Evolutionary conservation across 352 stramenopile genomes (phyloP), one percentile per base, ranked within the genome.

Genomic region (Phytopythium montanum): DNA sequence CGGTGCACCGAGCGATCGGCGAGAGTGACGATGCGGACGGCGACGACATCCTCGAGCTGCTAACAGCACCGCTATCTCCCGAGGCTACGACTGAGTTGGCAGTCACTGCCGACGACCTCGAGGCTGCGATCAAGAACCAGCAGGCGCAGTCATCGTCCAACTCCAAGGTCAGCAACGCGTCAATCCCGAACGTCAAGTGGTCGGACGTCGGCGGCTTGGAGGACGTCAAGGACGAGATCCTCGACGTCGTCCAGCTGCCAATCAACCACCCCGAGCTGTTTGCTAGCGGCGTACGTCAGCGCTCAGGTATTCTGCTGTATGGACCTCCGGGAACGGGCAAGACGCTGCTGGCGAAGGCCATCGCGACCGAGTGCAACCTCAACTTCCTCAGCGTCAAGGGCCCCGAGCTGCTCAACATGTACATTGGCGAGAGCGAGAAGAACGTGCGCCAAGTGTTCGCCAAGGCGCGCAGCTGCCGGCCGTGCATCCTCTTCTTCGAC

Each of bases 121-220:
- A 87, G 45, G 61, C 70, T 12, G 72, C 84, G 14, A 72, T 86
- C n/a, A 72, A 90, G 53, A 75, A 70, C 29, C 82, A 90, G 54
- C 77, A 90, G 61, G 75, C 81, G 16, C 79, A 83, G 45, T 81
- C 77, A 14, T 92, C 82, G 8, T 74, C 78, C 3, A 56, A 56
- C 36, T 74, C 79, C 6, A 87, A 83, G 42, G 76, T 87, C 34
- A 75, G 82, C 36, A 85, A 80, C 34, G 75, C 75, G 3, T 87
- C 76, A 5, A 95, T 95, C 61, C 97, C 98, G 10, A 97, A 99
- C 65, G 92, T 99, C 16, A 98, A 95, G 54, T 99, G 97, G 97
- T 89, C 93, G 51, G 97, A 99, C 69, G 97, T 99, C 55, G 98
- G 97, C 62, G 98, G 97, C 45, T 75, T 99, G 14, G 97, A 99